Evolutionary conservation across 164 flowering plant species (phyloP), one percentile per base, ranked within the genome.

Genomic region (Amborella trichopoda): DNA sequence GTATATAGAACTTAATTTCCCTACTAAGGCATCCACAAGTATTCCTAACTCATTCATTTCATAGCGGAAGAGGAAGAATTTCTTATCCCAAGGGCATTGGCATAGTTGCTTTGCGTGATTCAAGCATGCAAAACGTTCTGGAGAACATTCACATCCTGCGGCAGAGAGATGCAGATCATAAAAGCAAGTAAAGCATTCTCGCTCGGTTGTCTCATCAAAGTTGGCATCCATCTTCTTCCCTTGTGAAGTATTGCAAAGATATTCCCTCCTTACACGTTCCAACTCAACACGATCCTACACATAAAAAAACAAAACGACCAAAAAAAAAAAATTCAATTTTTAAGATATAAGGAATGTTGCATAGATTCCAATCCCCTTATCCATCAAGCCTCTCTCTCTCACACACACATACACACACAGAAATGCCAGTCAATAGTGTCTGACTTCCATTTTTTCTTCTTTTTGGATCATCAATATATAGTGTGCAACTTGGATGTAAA

Each of bases 111-210:
- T 80, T 46, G 77, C 73, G 56, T 89, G 94, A 50, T 23, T 52
- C 33, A 78, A 60, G 63, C 97, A 89, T 1, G 87, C 52, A 67
- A 68, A 83, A 56, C 36, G 70, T 40, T 69, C 65, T 0, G 76
- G 69, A 40, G 80, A 76, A 73, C 98, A 86, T 11, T 58, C 55
- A 55, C 98, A 86, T 23, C 64, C 48, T 12, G 53, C 82, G 20
- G 89, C 93, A 24, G 91, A 76, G 34, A 85, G 70, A 56, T 82
- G 71, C 60, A 82, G 52, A 62, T 82, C 90, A 54, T 55, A 82
- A 30, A 62, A 39, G 59, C 94, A 88, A 26, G 62, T 33, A 34
- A 50, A 8, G 63, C 94, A 88, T 59, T 81, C 94, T 65, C 67
- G 65, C 61, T 70, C 82, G 18, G 46, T 40, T 23, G 48, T 23